A percentile compares a stretch with the other conserved stretches of the same genome.
These are phyloP conservation scores for Suillus occidentalis DNA, from an alignment of 768 basidiomycete species.

Conservation along the genomic window DNA sequence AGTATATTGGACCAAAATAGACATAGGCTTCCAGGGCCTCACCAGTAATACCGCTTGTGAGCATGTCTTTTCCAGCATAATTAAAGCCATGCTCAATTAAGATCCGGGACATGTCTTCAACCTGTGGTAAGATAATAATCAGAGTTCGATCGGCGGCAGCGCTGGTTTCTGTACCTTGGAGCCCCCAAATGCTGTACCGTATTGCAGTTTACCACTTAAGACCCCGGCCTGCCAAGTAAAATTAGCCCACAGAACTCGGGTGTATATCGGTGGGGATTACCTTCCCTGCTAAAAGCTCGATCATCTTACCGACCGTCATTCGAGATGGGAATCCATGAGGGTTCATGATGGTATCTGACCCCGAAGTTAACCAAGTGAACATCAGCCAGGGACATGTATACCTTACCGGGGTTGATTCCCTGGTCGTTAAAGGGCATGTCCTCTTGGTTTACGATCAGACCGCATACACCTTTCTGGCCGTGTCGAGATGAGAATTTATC, in stretches of 20 bases:
- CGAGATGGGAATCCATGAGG: slow-evolving; percentile 99
- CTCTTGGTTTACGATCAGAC: slow-evolving; percentile 97
- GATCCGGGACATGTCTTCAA: slow-evolving; percentile 97
- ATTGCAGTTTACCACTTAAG: slow-evolving; percentile 83
- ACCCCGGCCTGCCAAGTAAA: slow-evolving; percentile 73
- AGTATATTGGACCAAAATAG: slow-evolving; percentile 98
- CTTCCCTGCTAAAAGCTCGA: slow-evolving; percentile 95
- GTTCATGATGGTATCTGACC: slow-evolving; percentile 97
- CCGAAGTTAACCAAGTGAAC: slow-evolving; percentile 15
- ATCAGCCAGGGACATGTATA: not conserved
- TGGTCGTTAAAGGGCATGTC: slow-evolving; percentile 99
- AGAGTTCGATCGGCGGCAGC: slow-evolving; percentile 4
- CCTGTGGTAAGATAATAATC: slow-evolving; percentile 42
- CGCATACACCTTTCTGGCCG: slow-evolving; percentile 99
- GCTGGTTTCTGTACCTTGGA: slow-evolving; percentile 65
- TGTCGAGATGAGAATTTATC: slow-evolving; percentile 99
- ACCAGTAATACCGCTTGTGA: slow-evolving; percentile 97
- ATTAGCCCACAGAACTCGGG: not conserved
- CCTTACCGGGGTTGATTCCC: slow-evolving; percentile 85
- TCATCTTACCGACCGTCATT: slow-evolving; percentile 99
- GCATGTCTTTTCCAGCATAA: slow-evolving; percentile 98
- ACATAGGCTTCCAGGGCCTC: slow-evolving; percentile 96
- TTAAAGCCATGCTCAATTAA: slow-evolving; percentile 94
- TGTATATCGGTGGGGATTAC: slow-evolving; percentile 33
- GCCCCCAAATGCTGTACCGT: slow-evolving; percentile 96